Conservation (phyloP, 495 filamentous ascomycete species). For the Hyaloscypha finlandica region DNA sequence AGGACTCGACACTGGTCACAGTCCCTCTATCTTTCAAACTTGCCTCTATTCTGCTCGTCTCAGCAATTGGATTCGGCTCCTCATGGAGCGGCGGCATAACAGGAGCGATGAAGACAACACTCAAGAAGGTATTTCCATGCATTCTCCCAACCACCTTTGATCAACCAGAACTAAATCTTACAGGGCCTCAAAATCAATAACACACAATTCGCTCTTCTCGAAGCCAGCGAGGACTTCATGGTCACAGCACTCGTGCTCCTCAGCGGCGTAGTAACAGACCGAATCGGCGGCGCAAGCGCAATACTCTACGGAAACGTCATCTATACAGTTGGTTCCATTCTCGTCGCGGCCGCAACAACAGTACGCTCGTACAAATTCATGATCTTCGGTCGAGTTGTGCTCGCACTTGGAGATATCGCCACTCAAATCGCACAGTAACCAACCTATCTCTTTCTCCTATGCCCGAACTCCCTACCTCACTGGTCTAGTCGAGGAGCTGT, state of each 20-base stretch:
- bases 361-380: conserved; percentile 47
- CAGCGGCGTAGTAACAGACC: conserved; percentile 46
- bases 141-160: too few species aligned
- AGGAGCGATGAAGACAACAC: conserved; percentile 48
- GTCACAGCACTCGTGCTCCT: conserved; percentile 44
- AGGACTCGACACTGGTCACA: background rate
- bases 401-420: conserved; percentile 47
- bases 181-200: conserved; percentile 38
- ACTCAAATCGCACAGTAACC: conserved; percentile 47
- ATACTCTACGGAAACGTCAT: conserved; percentile 49
- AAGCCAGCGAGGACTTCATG: conserved; percentile 51
- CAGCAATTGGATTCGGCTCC: conserved; percentile 47
- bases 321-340: conserved; percentile 48
- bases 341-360: conserved; percentile 42
- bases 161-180: background rate
- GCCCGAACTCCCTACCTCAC: too few species aligned
- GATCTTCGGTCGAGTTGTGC: conserved; percentile 44
- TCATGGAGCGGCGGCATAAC: conserved; percentile 46
- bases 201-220: conserved; percentile 45
- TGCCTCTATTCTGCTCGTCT: conserved; percentile 41
- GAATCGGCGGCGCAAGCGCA: conserved; percentile 44
- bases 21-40: conserved; percentile 40
- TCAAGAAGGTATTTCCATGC: conserved; percentile 40
- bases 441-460: background rate
- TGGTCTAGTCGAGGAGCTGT: too few species aligned